A percentile compares a stretch with the other conserved stretches of the same genome.
phyloP scores from a whole-genome alignment of 208 protist genomes.

The Wallacemonas sp. region DNA sequence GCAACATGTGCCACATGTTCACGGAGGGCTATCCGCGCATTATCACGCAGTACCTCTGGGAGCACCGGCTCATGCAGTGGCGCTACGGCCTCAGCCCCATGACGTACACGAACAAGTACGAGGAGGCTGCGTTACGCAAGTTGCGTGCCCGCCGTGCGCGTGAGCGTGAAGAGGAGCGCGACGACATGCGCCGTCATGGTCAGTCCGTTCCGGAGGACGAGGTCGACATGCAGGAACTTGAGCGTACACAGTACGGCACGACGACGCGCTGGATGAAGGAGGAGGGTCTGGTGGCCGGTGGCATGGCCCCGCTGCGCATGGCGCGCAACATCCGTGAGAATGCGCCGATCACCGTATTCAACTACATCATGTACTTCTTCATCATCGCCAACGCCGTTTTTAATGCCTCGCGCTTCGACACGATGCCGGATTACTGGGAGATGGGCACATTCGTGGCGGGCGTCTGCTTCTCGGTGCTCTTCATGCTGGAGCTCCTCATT shows the following conservation, averaged over 20 bases:
- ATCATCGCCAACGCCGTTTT: conserved; percentile 88
- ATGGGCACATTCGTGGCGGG: conserved; percentile 62
- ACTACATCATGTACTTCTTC: conserved; percentile 68
- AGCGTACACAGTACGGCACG: background rate
- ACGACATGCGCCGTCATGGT: conserved; percentile 35
- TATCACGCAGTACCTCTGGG: conserved; percentile 88
- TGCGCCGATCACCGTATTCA: conserved; percentile 76
- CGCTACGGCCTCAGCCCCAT: conserved; percentile 72
- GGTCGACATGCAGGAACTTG: conserved; percentile 24
- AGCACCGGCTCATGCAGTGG: conserved; percentile 72
- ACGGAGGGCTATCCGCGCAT: conserved; percentile 88
- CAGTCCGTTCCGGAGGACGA: conserved; percentile 26
- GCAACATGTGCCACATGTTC: conserved; percentile 92
- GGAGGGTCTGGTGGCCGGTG: conserved; percentile 38
- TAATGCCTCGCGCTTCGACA: conserved; percentile 83
- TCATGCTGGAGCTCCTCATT: conserved; percentile 84
- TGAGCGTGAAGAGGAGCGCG: conserved; percentile 38
- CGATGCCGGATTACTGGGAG: conserved; percentile 79
- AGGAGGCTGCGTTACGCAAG: conserved; percentile 64
- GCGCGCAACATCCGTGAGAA: conserved; percentile 84
- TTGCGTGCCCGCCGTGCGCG: conserved; percentile 46
- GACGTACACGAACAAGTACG: conserved; percentile 81
- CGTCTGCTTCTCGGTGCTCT: conserved; percentile 79
- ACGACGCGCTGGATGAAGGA: conserved; percentile 38
- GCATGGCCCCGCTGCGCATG: conserved; percentile 80